A percentile compares a stretch with the other conserved stretches of the same genome.
phyloP scores from a whole-genome alignment of 768 basidiomycete species.

The Steccherinum ochraceum region DNA sequence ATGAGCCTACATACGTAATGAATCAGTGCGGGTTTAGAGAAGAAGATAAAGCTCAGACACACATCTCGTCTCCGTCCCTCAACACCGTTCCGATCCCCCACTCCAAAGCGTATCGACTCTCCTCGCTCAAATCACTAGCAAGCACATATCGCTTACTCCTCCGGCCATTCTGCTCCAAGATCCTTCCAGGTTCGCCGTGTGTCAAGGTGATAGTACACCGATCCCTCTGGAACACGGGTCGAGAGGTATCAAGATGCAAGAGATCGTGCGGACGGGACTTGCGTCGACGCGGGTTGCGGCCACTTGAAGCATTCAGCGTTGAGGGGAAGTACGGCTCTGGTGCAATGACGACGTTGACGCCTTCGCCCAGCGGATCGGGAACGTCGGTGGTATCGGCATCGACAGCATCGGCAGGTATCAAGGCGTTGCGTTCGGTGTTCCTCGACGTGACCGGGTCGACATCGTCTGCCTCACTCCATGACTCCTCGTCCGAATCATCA shows the following conservation, averaged over 20 bases:
- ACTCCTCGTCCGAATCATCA: conserved; percentile 48
- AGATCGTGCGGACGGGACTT: conserved; percentile 58
- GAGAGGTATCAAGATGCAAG: conserved; percentile 57
- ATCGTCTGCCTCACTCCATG: conserved; percentile 51
- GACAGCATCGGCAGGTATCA: conserved; percentile 38
- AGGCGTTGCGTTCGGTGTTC: conserved; percentile 83
- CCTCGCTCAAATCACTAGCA: conserved; percentile 92
- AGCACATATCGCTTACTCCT: conserved; percentile 72
- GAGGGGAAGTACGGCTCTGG: conserved; percentile 78
- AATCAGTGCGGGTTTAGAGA: conserved; percentile 2
- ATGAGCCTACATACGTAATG: conserved; percentile 45
- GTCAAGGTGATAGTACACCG: conserved; percentile 85
- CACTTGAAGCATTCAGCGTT: conserved; percentile 47
- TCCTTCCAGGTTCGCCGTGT: conserved; percentile 70
- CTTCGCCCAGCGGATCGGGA: conserved; percentile 86
- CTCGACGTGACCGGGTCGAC: conserved; percentile 80
- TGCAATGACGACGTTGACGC: conserved; percentile 82
- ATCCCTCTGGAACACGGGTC: conserved; percentile 86
- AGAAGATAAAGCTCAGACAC: conserved; percentile 10
- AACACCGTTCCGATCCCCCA: conserved; percentile 98
- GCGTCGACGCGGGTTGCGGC: conserved; percentile 43
- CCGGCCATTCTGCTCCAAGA: conserved; percentile 45
- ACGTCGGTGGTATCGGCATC: conserved; percentile 48
- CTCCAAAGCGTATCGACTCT: conserved; percentile 91
- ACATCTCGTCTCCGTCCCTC: conserved; percentile 90